Base-by-base conservation (phyloP, 2,329 filamentous ascomycete genomes). In the Colletotrichum spaethianum region DNA sequence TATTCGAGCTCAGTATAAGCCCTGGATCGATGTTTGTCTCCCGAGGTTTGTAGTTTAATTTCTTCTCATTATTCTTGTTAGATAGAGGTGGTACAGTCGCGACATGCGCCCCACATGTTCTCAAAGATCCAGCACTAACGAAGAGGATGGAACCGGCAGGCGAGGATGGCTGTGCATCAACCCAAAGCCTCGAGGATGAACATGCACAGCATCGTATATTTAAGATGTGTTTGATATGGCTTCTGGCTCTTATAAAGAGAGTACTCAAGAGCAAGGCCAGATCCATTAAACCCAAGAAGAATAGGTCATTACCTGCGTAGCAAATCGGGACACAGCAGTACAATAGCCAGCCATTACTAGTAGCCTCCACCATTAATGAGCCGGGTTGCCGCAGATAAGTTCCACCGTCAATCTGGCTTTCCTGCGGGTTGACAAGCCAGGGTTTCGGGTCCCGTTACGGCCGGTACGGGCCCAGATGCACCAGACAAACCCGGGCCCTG, bases 361-460 rank as follows among this genome's bases (percentile, higher is more conserved):
- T 14, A 18, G 4, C 18, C 18, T 12, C 28, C 40, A 9, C 18
- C 12, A 14, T 48, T 40, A 31, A 23, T 26, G 42, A 14, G n/a
- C 33, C 59, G 59, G 59, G 20, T 36, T n/a, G 42, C 42, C 4
- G 26, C 59, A 62, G 59, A 20, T n/a, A n/a, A n/a, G 26, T 26
- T n/a, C 44, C 33, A 48, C 60, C 60, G 46, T 16, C 60, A 63
- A 46, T 36, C 44, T 63, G 28, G 44, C 59, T 38, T 23, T n/a
- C 11, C 28, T 36, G 44, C 33, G 33, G 46, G 48, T 52, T n/a
- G 60, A 44, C 60, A 63, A 63, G 60, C 60, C 60, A 63, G 23
- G 44, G 60, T 16, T 26, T 52, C 33, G 60, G 60, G 60, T 38
- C 33, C 46, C 23, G n/a, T 52, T 63, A 28, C 46, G 60, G 60